Conservation (phyloP, 495 filamentous ascomycete species). For the Parathielavia hyrcaniae region DNA sequence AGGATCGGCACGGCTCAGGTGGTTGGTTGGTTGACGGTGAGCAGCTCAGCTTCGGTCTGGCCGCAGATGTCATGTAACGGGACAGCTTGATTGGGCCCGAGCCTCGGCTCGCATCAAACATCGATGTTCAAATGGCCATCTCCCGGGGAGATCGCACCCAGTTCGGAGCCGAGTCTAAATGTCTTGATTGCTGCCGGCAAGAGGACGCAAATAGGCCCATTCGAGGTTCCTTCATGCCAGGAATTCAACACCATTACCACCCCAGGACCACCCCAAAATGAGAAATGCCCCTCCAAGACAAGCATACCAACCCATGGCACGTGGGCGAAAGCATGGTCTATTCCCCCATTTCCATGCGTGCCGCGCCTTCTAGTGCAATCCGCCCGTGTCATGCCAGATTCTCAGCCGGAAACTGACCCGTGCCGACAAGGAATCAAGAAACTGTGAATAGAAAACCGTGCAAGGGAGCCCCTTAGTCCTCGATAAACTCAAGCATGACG, state of each 20-base stretch:
- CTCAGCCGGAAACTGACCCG: not conserved
- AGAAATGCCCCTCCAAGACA: not conserved
- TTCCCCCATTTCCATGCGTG: not conserved
- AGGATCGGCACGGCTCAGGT: no score
- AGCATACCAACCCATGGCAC: not conserved
- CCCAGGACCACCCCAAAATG: not conserved
- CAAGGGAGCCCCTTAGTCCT: constrained; percentile 43
- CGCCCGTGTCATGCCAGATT: not conserved
- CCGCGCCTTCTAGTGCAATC: constrained; percentile 9
- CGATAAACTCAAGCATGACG: constrained; percentile 84
- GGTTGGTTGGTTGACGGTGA: not conserved
- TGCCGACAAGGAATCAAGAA: not conserved
- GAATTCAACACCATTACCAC: not conserved
- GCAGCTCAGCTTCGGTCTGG: not conserved
- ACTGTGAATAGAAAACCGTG: not conserved
- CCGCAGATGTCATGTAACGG: not conserved
- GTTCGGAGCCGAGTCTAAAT: not conserved
- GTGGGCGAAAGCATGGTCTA: not conserved
- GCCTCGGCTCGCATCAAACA: not conserved
- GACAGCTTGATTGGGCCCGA: not conserved
- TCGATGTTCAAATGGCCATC: no score
- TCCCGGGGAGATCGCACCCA: no score
- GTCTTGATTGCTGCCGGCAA: not conserved
- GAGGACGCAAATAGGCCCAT: not conserved
- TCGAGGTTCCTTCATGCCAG: not conserved